A percentile compares a stretch with the other conserved stretches of the same genome.
These are phyloP conservation scores for Sideroxylon spinosum DNA, from an alignment of 179 eudicot species.

Conservation along the genomic window DNA sequence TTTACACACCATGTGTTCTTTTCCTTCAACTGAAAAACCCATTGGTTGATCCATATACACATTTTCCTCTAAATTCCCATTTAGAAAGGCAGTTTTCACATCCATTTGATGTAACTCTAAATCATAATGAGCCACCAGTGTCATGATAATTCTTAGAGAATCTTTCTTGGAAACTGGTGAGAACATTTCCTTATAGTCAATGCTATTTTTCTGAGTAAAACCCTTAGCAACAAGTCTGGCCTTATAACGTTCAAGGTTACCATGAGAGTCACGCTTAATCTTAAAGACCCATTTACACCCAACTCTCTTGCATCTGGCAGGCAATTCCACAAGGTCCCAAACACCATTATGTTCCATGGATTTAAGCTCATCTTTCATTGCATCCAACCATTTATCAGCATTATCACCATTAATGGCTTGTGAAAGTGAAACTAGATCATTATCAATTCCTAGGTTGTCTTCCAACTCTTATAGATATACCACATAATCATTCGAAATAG, in stretches of 20 bases:
- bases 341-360: neutral
- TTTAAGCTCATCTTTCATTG: neutral
- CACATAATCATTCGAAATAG: conserved; percentile 5
- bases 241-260: neutral
- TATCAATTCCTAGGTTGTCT: neutral
- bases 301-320: neutral
- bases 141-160: neutral
- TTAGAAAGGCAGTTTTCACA: neutral
- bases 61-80: too few species aligned
- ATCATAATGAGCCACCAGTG: conserved; percentile 2
- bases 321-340: neutral
- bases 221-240: too few species aligned
- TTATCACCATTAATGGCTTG: neutral
- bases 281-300: neutral
- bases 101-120: neutral
- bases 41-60: too few species aligned
- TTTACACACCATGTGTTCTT: neutral
- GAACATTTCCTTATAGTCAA: too few species aligned
- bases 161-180: neutral
- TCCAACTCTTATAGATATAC: neutral
- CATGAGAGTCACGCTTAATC: neutral
- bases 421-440: neutral
- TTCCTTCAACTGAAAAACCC: too few species aligned
- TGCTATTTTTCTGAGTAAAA: too few species aligned
- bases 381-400: neutral